Percentiles rank a stretch among this genome's conserved stretches.
phyloP scores from a whole-genome alignment of 2,329 filamentous ascomycete genomes.

The Didymella keratinophila region DNA sequence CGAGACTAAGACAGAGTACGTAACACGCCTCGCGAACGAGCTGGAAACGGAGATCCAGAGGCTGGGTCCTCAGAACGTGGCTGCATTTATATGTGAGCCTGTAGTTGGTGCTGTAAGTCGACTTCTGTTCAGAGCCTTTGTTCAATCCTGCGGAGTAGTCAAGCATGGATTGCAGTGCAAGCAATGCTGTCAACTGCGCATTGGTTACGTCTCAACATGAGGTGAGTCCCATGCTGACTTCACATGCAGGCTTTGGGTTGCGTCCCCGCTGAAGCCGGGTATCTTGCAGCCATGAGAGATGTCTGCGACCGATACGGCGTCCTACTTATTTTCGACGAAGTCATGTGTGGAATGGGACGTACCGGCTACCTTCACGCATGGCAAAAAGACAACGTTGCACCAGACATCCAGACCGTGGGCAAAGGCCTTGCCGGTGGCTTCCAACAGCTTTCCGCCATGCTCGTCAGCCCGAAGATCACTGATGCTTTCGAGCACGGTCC shows the following conservation, averaged over 20 bases:
- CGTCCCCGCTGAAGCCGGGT: conserved; percentile 70
- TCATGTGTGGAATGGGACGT: conserved; percentile 74
- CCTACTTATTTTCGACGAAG: conserved; percentile 79
- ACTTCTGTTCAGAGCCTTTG: no score
- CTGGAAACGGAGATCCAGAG: conserved; percentile 71
- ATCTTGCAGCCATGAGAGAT: conserved; percentile 71
- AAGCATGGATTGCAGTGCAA: not conserved
- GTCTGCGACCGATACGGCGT: conserved; percentile 76
- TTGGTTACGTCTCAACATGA: no score
- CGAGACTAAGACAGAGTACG: conserved; percentile 68
- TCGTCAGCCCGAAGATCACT: conserved; percentile 63
- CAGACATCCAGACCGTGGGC: conserved; percentile 72
- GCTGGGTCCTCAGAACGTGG: conserved; percentile 70
- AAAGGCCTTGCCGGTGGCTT: conserved; percentile 73
- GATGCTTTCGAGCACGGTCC: conserved; percentile 53
- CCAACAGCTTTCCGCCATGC: conserved; percentile 66
- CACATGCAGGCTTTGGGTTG: conserved; percentile 69
- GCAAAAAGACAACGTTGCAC: conserved; percentile 65
- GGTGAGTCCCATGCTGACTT: no score
- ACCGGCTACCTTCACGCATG: conserved; percentile 68
- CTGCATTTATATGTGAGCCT: conserved; percentile 76
- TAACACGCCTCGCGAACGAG: conserved; percentile 67
- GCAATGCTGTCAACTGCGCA: not conserved
- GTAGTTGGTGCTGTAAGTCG: conserved; percentile 71
- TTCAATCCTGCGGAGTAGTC: not conserved